Percentiles rank a stretch among this genome's conserved stretches.
Conservation (phyloP, 208 protist species). For the Leishmania amazonensis region DNA sequence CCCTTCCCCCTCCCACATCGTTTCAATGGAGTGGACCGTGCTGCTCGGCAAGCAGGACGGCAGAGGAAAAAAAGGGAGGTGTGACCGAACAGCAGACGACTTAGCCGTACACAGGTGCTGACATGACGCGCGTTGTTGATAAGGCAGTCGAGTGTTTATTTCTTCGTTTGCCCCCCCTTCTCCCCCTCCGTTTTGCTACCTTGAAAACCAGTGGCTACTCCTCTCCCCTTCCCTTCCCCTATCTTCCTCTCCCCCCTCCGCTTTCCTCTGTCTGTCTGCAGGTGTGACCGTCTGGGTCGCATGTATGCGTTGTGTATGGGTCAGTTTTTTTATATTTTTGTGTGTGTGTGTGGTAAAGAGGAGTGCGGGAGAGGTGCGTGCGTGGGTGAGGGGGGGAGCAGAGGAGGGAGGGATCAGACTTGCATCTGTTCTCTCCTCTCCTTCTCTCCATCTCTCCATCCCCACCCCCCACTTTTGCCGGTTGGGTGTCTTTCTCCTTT, state of each 20-base stretch:
- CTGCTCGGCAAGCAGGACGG: not conserved
- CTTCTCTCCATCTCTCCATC: not conserved
- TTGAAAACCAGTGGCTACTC: not conserved
- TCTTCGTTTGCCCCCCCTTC: not conserved
- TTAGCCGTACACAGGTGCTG: not conserved
- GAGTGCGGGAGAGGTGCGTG: not conserved
- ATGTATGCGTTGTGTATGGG: not conserved
- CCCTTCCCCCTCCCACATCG: not conserved
- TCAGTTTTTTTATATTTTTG: not conserved
- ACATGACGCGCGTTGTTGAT: not conserved
- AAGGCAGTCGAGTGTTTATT: not conserved
- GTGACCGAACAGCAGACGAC: not conserved
- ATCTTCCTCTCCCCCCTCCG: not conserved
- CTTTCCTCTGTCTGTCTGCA: not conserved
- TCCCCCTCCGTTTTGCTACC: not conserved
- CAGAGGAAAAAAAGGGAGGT: not conserved
- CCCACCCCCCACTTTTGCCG: not conserved
- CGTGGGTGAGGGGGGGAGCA: not conserved
- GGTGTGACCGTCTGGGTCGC: not conserved
- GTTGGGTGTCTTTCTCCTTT: not conserved
- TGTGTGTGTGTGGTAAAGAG: not conserved
- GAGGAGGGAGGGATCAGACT: not conserved
- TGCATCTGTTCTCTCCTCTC: not conserved
- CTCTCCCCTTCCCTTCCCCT: not conserved
- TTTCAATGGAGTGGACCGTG: not conserved